Percentiles rank a stretch among this genome's conserved stretches.
phyloP scores from a whole-genome alignment of 2,329 filamentous ascomycete species.

The Ophiostoma tasmaniense region DNA sequence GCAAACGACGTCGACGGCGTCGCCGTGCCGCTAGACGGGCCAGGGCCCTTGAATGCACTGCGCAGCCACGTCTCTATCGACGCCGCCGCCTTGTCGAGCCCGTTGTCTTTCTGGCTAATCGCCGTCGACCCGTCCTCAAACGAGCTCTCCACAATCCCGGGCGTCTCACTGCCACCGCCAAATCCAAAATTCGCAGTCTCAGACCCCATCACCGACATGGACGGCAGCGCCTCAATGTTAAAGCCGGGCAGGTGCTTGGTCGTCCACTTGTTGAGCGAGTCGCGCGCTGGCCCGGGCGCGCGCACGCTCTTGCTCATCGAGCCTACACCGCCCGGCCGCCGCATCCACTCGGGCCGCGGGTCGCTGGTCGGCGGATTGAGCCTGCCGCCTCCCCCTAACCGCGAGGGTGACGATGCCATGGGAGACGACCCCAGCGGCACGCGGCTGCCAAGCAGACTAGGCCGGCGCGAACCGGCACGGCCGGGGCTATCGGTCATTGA shows the following conservation, averaged over 20 bases:
- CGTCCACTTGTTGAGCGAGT: slow-evolving; percentile 76
- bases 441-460: slow-evolving; percentile 34
- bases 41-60: slow-evolving; percentile 53
- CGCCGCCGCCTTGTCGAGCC: slow-evolving; percentile 75
- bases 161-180: slow-evolving; percentile 25
- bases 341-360: slow-evolving; percentile 53
- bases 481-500: slow-evolving; percentile 28
- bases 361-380: slow-evolving; percentile 23
- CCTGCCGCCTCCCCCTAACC: slow-evolving; percentile 21
- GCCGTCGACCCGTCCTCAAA: slow-evolving; percentile 38
- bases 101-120: slow-evolving; percentile 36
- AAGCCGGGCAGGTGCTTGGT: slow-evolving; percentile 75
- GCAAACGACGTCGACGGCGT: slow-evolving; percentile 18
- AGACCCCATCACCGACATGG: slow-evolving; percentile 56
- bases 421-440: slow-evolving; percentile 27
- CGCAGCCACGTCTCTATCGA: slow-evolving; percentile 86
- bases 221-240: slow-evolving; percentile 58
- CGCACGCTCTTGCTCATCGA: slow-evolving; percentile 64
- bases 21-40: slow-evolving; percentile 9
- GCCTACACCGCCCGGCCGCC: slow-evolving; percentile 80
- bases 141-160: slow-evolving; percentile 41
- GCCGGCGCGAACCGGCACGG: slow-evolving; percentile 32
- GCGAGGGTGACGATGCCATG: slow-evolving; percentile 29
- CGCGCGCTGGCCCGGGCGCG: slow-evolving; percentile 72
- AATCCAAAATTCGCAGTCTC: slow-evolving; percentile 53